Conservation (phyloP, 495 filamentous ascomycete genomes). For the Tetracladium setigerum region DNA sequence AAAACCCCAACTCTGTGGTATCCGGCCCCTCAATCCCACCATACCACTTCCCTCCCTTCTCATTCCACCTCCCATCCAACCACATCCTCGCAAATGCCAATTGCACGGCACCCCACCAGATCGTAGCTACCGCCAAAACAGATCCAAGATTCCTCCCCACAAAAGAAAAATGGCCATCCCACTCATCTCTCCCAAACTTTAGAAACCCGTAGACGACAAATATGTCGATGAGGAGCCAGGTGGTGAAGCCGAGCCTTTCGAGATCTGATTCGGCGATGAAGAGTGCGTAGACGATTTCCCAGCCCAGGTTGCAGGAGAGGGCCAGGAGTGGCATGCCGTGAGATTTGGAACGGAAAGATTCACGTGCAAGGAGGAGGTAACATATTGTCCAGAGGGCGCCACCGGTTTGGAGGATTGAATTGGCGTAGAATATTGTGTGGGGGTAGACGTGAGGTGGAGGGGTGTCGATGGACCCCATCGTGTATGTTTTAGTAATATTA, state of each 20-base stretch:
- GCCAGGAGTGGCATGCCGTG: constrained; percentile 39
- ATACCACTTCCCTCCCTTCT: constrained; percentile 29
- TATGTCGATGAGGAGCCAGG: constrained; percentile 36
- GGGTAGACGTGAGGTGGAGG: constrained; percentile 28
- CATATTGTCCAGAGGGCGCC: constrained; percentile 32
- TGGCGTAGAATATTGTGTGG: constrained; percentile 28
- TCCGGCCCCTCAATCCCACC: constrained; percentile 28
- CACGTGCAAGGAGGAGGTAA: constrained; percentile 34
- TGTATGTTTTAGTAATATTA: no score
- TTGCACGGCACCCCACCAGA: constrained; percentile 25
- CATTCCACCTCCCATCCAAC: constrained; percentile 27
- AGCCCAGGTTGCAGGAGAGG: constrained; percentile 35
- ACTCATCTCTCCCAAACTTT: constrained; percentile 28
- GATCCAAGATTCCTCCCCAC: constrained; percentile 28
- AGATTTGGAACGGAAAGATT: constrained; percentile 28
- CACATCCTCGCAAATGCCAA: constrained; percentile 30
- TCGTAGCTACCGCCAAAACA: constrained; percentile 21
- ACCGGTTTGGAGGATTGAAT: constrained; percentile 29
- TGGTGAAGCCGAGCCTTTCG: constrained; percentile 30
- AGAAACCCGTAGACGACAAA: constrained; percentile 31
- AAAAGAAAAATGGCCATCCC: constrained; percentile 22
- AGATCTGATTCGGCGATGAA: constrained; percentile 30
- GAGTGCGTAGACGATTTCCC: constrained; percentile 35
- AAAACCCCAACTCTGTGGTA: constrained; percentile 37
- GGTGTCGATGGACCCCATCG: constrained; percentile 34